Conservation (phyloP, 257 asterid genomes). For the Przewalskia tangutica region DNA sequence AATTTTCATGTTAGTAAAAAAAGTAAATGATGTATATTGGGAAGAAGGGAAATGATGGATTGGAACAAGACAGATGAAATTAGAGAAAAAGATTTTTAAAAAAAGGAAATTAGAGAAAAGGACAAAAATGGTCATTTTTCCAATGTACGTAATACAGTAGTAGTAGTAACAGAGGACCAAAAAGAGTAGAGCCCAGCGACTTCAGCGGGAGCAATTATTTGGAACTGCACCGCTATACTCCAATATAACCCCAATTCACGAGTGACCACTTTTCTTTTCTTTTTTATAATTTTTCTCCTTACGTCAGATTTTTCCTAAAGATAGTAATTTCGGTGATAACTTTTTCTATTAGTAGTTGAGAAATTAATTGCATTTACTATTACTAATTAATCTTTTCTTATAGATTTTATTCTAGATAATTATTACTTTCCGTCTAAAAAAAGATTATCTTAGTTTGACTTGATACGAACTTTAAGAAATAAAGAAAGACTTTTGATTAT, state of each 20-base stretch:
- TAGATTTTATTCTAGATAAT: no score
- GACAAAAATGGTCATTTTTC: not conserved
- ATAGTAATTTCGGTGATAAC: no score
- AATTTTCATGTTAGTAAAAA: not conserved
- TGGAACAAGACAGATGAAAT: not conserved
- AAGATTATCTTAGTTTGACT: no score
- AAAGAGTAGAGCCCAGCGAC: conserved; percentile 8
- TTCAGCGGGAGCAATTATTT: conserved; percentile 44
- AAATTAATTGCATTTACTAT: not conserved
- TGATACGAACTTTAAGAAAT: no score
- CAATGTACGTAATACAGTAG: not conserved
- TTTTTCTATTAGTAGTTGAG: no score
- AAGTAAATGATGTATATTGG: no score
- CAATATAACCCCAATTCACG: conserved; percentile 19
- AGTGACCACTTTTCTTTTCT: not conserved
- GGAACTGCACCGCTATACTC: conserved; percentile 16
- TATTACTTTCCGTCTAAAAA: no score
- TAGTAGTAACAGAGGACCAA: not conserved
- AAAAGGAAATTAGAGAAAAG: not conserved
- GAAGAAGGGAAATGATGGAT: not conserved
- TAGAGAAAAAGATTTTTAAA: not conserved
- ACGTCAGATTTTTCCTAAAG: no score
- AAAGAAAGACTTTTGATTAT: no score
- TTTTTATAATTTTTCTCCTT: no score
- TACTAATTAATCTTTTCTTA: no score